These are phyloP conservation scores for Ustilago lituana DNA, from an alignment of 1,284 basidiomycete species.

Conservation along the genomic window DNA sequence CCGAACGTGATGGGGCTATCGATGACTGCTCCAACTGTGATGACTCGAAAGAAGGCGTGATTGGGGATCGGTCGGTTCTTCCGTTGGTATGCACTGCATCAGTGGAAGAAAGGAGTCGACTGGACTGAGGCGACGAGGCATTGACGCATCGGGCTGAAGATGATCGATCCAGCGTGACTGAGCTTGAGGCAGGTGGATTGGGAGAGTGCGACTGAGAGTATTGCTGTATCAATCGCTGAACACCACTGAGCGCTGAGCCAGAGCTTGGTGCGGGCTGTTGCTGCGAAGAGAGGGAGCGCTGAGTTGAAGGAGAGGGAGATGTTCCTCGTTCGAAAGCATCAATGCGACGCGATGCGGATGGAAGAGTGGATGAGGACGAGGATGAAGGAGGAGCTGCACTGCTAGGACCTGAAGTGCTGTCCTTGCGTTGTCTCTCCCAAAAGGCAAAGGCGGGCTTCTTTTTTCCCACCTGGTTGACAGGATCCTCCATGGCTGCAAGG, in stretches of 20 bases:
- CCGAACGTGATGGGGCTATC: too few species aligned
- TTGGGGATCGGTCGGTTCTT: neutral
- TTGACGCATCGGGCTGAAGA: slow-evolving; percentile 11
- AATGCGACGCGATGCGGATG: slow-evolving; percentile 13
- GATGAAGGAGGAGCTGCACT: neutral
- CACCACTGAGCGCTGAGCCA: slow-evolving; percentile 16
- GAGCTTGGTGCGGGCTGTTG: neutral
- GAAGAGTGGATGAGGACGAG: slow-evolving; percentile 1
- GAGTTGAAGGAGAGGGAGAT: slow-evolving; percentile 9
- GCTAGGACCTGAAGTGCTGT: slow-evolving; percentile 10
- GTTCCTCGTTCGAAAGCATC: slow-evolving; percentile 11
- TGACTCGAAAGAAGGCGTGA: neutral
- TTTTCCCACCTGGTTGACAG: slow-evolving; percentile 19
- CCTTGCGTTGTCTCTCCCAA: slow-evolving; percentile 38
- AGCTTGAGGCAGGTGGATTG: slow-evolving; percentile 3
- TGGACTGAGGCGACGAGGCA: slow-evolving; percentile 1
- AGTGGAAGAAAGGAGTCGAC: slow-evolving; percentile 1
- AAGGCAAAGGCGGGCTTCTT: slow-evolving; percentile 47
- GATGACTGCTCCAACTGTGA: slow-evolving; percentile 6
- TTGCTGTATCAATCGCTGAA: slow-evolving; percentile 43
- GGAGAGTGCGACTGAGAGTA: slow-evolving; percentile 24
- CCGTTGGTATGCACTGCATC: neutral
- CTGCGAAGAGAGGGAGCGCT: slow-evolving; percentile 7
- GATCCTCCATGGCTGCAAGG: slow-evolving; percentile 35
- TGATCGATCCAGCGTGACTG: slow-evolving; percentile 14